These are phyloP conservation scores for Aspergillus sp. DNA, from an alignment of 2,329 filamentous ascomycete species.

Conservation along the genomic window DNA sequence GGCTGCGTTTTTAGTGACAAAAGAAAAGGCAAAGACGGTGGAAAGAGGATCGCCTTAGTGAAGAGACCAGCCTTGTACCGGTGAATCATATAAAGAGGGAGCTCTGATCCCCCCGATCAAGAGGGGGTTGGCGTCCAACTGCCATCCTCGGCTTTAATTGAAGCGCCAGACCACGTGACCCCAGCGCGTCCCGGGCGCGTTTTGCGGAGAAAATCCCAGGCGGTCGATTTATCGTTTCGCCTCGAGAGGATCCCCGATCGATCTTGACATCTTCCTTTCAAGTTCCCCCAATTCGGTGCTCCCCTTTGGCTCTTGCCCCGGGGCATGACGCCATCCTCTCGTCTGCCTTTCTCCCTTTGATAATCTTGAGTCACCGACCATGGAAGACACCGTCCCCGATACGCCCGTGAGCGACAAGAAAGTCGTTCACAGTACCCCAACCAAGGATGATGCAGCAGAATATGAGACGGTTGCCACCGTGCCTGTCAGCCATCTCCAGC, in stretches of 20 bases:
- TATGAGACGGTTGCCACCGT: constrained; percentile 54
- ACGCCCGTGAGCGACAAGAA: constrained; percentile 43
- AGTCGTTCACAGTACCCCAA: constrained; percentile 31
- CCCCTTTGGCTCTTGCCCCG: constrained; percentile 5
- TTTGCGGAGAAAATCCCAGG: constrained; percentile 21
- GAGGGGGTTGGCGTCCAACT: not conserved
- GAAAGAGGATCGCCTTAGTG: not conserved
- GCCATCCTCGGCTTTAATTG: constrained; percentile 23
- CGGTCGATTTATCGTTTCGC: constrained; percentile 7
- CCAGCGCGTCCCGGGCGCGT: constrained; percentile 24
- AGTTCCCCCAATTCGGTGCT: not conserved
- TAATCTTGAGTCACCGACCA: constrained; percentile 18
- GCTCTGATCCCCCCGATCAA: not conserved
- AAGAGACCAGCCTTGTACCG: not conserved
- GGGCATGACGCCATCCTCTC: constrained; percentile 3
- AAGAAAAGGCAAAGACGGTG: not conserved
- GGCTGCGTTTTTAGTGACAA: not conserved
- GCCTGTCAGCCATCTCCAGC: constrained; percentile 37
- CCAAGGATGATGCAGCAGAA: constrained; percentile 38
- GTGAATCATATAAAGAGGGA: not conserved
- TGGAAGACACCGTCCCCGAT: constrained; percentile 45
- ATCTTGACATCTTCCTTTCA: not conserved
- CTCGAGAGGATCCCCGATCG: not conserved
- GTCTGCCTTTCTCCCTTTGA: not conserved
- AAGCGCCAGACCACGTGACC: constrained; percentile 26